A percentile compares a stretch with the other conserved stretches of the same genome.
Conservation (phyloP, 2,329 filamentous ascomycete species). For the Penicillium crustosum region DNA sequence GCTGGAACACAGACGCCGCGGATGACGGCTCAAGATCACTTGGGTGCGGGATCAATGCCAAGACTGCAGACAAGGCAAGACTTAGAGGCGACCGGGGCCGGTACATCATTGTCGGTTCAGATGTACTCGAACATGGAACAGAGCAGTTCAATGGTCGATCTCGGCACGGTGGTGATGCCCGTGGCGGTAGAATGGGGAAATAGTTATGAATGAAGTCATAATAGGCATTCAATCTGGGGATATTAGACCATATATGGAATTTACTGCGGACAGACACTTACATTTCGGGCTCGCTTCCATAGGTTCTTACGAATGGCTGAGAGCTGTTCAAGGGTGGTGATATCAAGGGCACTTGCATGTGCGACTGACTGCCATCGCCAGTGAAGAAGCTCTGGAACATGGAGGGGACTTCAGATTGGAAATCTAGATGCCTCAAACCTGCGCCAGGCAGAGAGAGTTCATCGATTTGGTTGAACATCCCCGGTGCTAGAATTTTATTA, state of each 20-base stretch:
- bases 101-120: conserved; percentile 36
- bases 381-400: conserved; percentile 42
- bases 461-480: conserved; percentile 44
- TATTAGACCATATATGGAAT: conserved; percentile 16
- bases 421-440: conserved; percentile 43
- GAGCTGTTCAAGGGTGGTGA: conserved; percentile 29
- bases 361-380: conserved; percentile 25
- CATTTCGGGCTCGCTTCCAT: conserved; percentile 45
- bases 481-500: conserved; percentile 30
- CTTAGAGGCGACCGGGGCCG: conserved; percentile 44
- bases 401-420: conserved; percentile 36
- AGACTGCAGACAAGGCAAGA: conserved; percentile 45
- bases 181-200: conserved; percentile 47
- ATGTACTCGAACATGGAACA: conserved; percentile 30
- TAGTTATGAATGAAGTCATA: conserved; percentile 50
- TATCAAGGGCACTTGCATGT: conserved; percentile 30
- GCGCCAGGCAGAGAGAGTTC: conserved; percentile 42
- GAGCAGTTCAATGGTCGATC: conserved; percentile 38
- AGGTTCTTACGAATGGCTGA: conserved; percentile 38
- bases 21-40: conserved; percentile 39
- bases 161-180: conserved; percentile 28
- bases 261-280: conserved; percentile 23
- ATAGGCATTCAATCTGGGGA: conserved; percentile 45
- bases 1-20: conserved; percentile 35
- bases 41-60: conserved; percentile 46